Conservation (phyloP, 2,329 filamentous ascomycete species). For the Fusarium falciforme region DNA sequence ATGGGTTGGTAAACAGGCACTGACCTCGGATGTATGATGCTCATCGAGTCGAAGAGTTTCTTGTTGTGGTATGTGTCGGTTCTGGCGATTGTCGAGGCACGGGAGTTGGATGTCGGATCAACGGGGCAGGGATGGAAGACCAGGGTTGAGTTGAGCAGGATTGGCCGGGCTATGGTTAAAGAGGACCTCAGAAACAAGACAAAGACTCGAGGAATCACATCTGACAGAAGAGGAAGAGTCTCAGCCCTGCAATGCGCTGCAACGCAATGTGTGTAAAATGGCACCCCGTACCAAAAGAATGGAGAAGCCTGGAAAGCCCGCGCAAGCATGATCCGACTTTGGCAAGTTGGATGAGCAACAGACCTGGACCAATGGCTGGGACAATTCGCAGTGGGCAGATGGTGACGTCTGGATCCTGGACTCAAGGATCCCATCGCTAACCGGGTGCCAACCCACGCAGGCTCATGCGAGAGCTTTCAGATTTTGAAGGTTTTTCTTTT, state of each 20-base stretch:
- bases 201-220: constrained; percentile 3
- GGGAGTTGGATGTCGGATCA: constrained; percentile 3
- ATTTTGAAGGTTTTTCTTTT: background rate
- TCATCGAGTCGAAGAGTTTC: constrained; percentile 3
- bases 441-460: background rate
- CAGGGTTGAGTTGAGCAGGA: background rate
- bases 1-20: constrained; percentile 7
- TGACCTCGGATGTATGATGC: constrained; percentile 4
- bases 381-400: constrained; percentile 40
- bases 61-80: constrained; percentile 4
- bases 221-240: background rate
- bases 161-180: constrained; percentile 5
- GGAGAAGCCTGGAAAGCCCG: constrained; percentile 30
- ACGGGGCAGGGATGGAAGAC: background rate
- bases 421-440: constrained; percentile 28
- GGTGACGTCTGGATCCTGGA: constrained; percentile 35
- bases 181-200: constrained; percentile 2
- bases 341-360: constrained; percentile 30
- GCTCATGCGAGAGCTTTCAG: constrained; percentile 11
- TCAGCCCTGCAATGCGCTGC: constrained; percentile 25
- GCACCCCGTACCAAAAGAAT: constrained; percentile 7
- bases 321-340: constrained; percentile 41
- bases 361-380: constrained; percentile 13
- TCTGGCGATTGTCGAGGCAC: background rate
- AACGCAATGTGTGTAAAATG: constrained; percentile 20